Evolutionary conservation across 2,329 filamentous ascomycete genomes (phyloP), one percentile per base, ranked within the genome.

Genomic region (Elsinoe necatrix): DNA sequence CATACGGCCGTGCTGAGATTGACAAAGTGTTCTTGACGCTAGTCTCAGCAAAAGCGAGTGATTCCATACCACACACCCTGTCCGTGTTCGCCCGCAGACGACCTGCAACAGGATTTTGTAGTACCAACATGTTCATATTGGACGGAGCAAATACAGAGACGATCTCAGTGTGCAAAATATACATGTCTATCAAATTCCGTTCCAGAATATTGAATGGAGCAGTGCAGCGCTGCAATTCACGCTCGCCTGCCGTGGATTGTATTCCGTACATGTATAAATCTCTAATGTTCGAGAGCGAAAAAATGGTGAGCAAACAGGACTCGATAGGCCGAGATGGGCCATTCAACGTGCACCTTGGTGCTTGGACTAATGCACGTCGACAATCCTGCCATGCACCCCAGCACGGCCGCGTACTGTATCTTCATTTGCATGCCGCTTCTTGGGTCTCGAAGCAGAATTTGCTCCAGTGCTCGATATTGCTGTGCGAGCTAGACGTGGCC

Each of bases 351-450:
- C 21, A 11, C 29, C 16, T 34, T 34, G 47, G 25, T 31, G 39
- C 39, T 7, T 11, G 39, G 16, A 21, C 39, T 42, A 42, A 42
- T 21, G 39, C 39, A 42, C 39, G 39, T 42, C 39, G 39, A 42
- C 39, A 42, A 43, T 43, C 41, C 29, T 37, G 48, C 48, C 29
- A 35, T 52, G 29, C 48, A 52, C 48, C 48, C 48, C 48, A 52
- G 48, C 48, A 35, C 27, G 48, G 29, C 29, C 29, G 48, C 27
- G 29, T n/a, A n/a, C n/a, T n/a, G n/a, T 37, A 52, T 27, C 23
- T 37, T 37, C 18, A 52, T 52, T 14, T 52, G 16, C 16, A 35
- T 37, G n/a, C 7, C 31, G 11, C 16, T 37, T 23, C 11, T 18
- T n/a, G 11, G 14, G 25, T 34, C 25, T 31, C 25, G 14, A 14